phyloP scores from a whole-genome alignment of 1,139 yeast genomes.

The Taphrina betulina region DNA sequence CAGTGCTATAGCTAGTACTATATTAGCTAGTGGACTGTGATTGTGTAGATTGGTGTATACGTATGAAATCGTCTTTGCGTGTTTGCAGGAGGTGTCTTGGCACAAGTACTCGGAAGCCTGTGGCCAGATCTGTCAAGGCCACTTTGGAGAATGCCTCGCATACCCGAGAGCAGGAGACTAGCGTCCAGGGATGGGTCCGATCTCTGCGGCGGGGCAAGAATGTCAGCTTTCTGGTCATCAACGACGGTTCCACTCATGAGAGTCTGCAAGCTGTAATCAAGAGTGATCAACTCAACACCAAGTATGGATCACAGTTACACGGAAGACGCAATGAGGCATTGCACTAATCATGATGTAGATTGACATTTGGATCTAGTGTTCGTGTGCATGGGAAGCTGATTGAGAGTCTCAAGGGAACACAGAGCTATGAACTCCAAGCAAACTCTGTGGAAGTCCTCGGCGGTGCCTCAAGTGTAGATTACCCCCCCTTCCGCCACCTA shows the following conservation, averaged over 20 bases:
- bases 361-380: constrained; percentile 52
- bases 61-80: no score
- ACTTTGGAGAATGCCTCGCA: no score
- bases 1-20: no score
- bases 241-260: constrained; percentile 67
- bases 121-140: no score
- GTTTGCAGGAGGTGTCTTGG: no score
- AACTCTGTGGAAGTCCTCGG: constrained; percentile 48
- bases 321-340: no score
- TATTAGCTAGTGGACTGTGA: no score
- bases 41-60: no score
- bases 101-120: no score
- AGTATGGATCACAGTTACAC: no score
- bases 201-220: constrained; percentile 70
- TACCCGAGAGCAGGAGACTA: not conserved
- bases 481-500: no score
- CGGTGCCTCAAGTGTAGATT: constrained; percentile 37
- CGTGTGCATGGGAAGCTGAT: constrained; percentile 49
- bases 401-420: constrained; percentile 32
- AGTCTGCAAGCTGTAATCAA: constrained; percentile 58
- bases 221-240: constrained; percentile 72
- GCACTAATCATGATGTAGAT: constrained; percentile 41
- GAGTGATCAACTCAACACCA: constrained; percentile 31
- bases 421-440: constrained; percentile 35
- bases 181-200: constrained; percentile 64